These are phyloP conservation scores for Cryptococcus jaspeensis DNA, from an alignment of 1,284 basidiomycete genomes.

Conservation along the genomic window DNA sequence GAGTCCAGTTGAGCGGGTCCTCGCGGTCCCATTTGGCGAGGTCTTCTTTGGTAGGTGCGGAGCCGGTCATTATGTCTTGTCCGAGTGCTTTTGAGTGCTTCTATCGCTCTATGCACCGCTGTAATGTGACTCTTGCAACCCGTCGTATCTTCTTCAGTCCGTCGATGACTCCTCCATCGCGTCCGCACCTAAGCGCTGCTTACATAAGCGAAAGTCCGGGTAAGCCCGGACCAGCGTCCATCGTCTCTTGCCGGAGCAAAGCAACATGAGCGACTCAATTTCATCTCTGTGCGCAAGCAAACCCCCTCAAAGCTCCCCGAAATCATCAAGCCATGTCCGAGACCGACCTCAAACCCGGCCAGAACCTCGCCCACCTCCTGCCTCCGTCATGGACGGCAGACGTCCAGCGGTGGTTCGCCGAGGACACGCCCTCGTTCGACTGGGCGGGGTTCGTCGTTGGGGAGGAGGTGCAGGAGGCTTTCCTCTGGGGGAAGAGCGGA, in stretches of 20 bases:
- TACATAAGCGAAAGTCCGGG: neutral
- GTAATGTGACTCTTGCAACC: too few species aligned
- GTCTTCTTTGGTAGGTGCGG: conserved; percentile 9
- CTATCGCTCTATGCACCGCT: neutral
- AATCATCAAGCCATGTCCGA: conserved; percentile 10
- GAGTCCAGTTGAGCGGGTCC: conserved; percentile 49
- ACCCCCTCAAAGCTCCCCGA: neutral
- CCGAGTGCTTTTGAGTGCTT: neutral
- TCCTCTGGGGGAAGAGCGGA: conserved; percentile 71
- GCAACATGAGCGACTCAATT: neutral
- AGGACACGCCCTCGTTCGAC: conserved; percentile 96
- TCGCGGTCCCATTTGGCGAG: conserved; percentile 32
- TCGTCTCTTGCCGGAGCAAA: neutral
- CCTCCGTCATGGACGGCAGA: conserved; percentile 87
- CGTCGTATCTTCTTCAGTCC: too few species aligned
- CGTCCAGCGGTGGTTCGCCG: conserved; percentile 79
- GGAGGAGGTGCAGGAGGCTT: conserved; percentile 79
- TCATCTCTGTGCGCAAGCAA: neutral
- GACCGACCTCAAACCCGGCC: conserved; percentile 33
- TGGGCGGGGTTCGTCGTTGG: conserved; percentile 98
- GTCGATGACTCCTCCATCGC: too few species aligned
- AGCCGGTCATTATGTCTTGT: too few species aligned
- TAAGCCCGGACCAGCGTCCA: neutral
- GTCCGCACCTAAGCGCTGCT: neutral
- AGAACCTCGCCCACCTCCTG: conserved; percentile 62